A percentile compares a stretch with the other conserved stretches of the same genome.
These are phyloP conservation scores for Glomus cerebriforme DNA, from an alignment of 192 early-diverging fungal species.

Conservation along the genomic window DNA sequence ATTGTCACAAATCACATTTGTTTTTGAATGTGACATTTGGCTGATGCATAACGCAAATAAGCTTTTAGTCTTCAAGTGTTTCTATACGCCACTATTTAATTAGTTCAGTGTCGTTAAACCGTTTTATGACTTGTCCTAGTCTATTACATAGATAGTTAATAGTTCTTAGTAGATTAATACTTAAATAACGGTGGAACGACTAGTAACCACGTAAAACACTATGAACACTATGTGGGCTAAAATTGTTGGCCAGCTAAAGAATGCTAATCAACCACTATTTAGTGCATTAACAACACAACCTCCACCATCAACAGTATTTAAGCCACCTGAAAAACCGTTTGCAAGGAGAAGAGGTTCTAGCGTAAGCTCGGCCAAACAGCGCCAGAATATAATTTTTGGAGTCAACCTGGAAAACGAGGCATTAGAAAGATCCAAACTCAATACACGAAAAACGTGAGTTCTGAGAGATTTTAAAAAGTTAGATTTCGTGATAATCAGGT, in stretches of 20 bases:
- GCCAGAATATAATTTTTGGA: neutral
- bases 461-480: neutral
- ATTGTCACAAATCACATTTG: no score
- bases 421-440: neutral
- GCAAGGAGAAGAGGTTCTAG: conserved; percentile 8
- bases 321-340: neutral
- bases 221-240: conserved; percentile 34
- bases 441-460: conserved; percentile 24
- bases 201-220: neutral
- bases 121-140: no score
- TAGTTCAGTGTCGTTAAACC: no score
- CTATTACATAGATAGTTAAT: neutral
- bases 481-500: neutral
- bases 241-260: conserved; percentile 31
- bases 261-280: conserved; percentile 16
- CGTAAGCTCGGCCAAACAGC: conserved; percentile 7
- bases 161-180: neutral
- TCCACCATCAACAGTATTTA: neutral
- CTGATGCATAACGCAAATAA: no score
- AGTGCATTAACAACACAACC: neutral
- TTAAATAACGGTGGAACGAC: conserved; percentile 10
- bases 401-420: neutral
- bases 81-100: no score
- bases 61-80: no score
- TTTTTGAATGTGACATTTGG: no score